Base-by-base conservation (phyloP, 192 early-diverging fungal genomes). In the Coemansia sp. region DNA sequence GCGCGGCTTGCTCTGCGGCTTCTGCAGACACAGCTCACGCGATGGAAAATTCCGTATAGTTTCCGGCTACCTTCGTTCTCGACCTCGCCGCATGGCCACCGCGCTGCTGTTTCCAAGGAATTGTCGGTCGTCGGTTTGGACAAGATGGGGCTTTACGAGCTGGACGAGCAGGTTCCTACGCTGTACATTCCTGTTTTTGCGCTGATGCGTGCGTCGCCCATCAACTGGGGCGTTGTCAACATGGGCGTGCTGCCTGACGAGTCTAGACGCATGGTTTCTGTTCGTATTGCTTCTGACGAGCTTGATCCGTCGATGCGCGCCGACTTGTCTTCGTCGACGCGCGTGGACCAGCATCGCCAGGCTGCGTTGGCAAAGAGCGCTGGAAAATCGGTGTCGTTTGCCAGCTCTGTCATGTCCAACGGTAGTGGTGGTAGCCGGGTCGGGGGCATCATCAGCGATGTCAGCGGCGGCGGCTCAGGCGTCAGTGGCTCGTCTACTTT, bases 51-150 rank as follows among this genome's bases (percentile, higher is more conserved):
- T 17, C 63, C 80, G 0, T 82, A 82, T 45, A 73, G 71, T 56
- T 74, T 82, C 65, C 70, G 80, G 20, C 40, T 77, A 50, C 80
- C 80, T 16, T 72, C 73, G n/a, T 81, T 81, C 52, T 81, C 78
- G 36, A 81, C 78, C 10, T 81, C 78, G 25, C 78, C 78, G 4
- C 78, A 81, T 32, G 78, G 78, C 0, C 78, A 71, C 11, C 72
- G 78, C 16, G 78, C 78, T 6, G 73, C 70, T 12, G 78, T 81
- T 31, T 81, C 78, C 16, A 58, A 73, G 71, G 75, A 82, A 68
- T 75, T 82, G 42, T 81, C 78, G 5, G 78, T 81, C 5, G 78
- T 75, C 6, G 75, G 71, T 12, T 48, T 74, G 38, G 75, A 82
- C 63, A 69, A 55, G 54, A 73, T 74, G 80, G 74, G 80, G 12